Base-by-base conservation (phyloP, 441 rosid genomes). In the Aleurites moluccanus region DNA sequence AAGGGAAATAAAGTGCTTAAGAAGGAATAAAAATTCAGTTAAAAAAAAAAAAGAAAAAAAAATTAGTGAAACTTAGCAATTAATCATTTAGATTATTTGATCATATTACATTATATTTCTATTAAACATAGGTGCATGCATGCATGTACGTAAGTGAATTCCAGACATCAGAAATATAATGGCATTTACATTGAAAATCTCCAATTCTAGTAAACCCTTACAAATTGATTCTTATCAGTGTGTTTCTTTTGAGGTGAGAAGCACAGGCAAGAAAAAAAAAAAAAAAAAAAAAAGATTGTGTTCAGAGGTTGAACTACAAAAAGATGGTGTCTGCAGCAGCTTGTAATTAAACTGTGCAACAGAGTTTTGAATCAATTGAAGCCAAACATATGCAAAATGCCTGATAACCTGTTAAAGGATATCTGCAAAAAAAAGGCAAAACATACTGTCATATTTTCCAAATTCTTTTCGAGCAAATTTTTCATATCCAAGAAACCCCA, bases 351-450 rank as follows among this genome's bases (percentile, higher is more conserved):
- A 92, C 69, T 13, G 87, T 77, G 86, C 99, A 95, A 73, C 99
- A 95, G 25, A 92, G 92, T 84, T 92, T 95, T 10, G 97, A 84
- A 83, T 92, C 98, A 20, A 95, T 87, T 49, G 99, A 90, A 82
- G 96, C 93, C 85, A 92, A 86, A 80, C 99, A 89, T 66, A 91
- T 91, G 86, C 91, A 88, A 81, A 94, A 90, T 63, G 99, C 93
- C 79, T 92, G 98, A 81, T 87, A 94, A 64, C 94, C 97, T 6
- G 96, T 88, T 64, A 90, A 81, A 13, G 97, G 99, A 80, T 88
- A 85, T 85, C 98, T 94, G 93, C 83, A 81, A 18, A 59, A 67
- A n/a, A 73, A 30, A 30, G 15, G 10, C 0, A 50, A 25, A 33
- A 45, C 40, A 38, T 40, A 44, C 59, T 30, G 21, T 23, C 61